These are phyloP conservation scores for Pseudisothecium myosuroides DNA, from an alignment of 225 moss, liverwort and hornwort species.

Conservation along the genomic window DNA sequence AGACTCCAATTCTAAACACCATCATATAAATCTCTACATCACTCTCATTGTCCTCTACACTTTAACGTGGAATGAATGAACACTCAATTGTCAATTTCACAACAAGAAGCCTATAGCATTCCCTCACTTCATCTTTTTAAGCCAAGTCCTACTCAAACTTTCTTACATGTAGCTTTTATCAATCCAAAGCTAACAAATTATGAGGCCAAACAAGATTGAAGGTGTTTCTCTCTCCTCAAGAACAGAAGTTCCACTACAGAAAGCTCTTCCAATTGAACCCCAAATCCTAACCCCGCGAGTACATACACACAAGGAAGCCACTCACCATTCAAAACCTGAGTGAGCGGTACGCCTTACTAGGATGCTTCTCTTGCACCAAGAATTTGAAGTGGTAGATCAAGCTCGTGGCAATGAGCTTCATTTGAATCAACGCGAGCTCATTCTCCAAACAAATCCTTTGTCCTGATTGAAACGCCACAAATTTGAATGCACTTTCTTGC, in stretches of 20 bases:
- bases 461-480: conserved; percentile 26
- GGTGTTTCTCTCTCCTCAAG: too few species aligned
- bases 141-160: not conserved
- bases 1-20: not conserved
- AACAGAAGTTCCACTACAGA: not conserved
- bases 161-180: not conserved
- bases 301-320: not conserved
- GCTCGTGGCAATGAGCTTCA: conserved; percentile 15
- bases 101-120: not conserved
- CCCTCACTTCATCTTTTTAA: not conserved
- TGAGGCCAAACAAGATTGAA: not conserved
- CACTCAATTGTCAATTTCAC: not conserved
- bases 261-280: not conserved
- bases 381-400: conserved; percentile 8
- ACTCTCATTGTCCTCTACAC: not conserved
- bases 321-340: not conserved
- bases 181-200: too few species aligned
- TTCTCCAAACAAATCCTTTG: conserved; percentile 21
- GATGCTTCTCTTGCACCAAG: not conserved
- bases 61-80: not conserved
- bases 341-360: not conserved
- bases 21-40: not conserved
- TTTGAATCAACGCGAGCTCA: conserved; percentile 6
- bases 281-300: not conserved
- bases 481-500: conserved; percentile 35